Evolutionary conservation across 2,329 filamentous ascomycete genomes (phyloP), one percentile per base, ranked within the genome.

Genomic region (Aplosporella prunicola): DNA sequence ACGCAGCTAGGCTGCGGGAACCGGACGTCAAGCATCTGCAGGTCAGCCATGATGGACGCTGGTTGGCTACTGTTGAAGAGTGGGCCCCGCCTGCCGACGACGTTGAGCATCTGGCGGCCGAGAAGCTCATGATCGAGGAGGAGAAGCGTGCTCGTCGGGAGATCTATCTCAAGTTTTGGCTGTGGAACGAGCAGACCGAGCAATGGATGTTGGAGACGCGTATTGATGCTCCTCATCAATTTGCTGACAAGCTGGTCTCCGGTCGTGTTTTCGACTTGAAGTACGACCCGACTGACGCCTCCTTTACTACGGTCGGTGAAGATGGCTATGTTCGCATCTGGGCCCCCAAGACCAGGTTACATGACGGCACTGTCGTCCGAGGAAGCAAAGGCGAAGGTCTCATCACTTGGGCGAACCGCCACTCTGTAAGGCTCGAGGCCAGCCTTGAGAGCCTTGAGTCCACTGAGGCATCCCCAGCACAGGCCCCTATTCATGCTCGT

Each of bases 151-250:
- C 64, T 61, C 46, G 68, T 63, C 71, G 72, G 28, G 89, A 96
- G 55, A 74, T 87, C 1, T 83, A 82, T 51, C 68, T 98, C 33
- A 95, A 94, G 55, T 91, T 98, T 56, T 98, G 91, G 91, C 78
- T 57, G 60, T 82, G 61, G 76, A 74, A 61, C 53, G 67, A 50
- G 51, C 67, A 52, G 53, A 74, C 52, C 52, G 64, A 48, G 10
- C 50, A 61, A 13, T 85, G 91, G 69, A 78, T 83, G 43, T 68
- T 98, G 9, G 78, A 85, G 35, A 82, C 87, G 2, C 77, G 89
- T 42, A 76, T 96, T 37, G 87, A 94, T 55, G 73, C 77, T 7
- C 88, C 91, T 11, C 89, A 98, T 59, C 68, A 53, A 30, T 49
- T 55, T 16, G 70, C 42, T 71, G 74, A 39, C 61, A 60, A 43